Conservation (phyloP, 2,329 filamentous ascomycete species). For the Periconia sp. region DNA sequence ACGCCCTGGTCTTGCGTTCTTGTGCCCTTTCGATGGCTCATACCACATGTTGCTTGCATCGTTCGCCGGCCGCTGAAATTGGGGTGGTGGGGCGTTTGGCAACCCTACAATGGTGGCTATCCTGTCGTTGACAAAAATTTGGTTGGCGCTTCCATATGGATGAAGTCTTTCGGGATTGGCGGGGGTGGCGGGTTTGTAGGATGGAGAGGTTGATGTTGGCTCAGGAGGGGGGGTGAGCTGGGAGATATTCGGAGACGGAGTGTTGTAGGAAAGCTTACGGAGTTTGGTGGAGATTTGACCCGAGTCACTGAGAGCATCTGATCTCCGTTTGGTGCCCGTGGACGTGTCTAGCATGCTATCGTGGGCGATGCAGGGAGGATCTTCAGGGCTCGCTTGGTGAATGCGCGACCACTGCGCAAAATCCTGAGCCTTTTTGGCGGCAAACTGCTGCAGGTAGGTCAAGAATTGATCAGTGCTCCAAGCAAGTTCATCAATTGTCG, state of each 20-base stretch:
- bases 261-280: not conserved
- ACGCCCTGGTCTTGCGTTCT: too few species aligned
- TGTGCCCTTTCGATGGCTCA: too few species aligned
- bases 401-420: not conserved
- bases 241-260: not conserved
- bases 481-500: not conserved
- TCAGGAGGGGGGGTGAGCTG: conserved; percentile 7
- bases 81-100: too few species aligned
- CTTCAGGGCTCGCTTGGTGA: not conserved
- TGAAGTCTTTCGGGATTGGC: too few species aligned
- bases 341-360: not conserved
- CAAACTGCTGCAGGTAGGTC: not conserved
- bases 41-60: too few species aligned
- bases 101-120: too few species aligned
- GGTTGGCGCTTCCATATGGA: too few species aligned
- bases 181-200: too few species aligned
- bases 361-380: not conserved
- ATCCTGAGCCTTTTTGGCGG: not conserved
- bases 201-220: not conserved
- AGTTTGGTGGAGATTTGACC: not conserved
- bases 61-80: too few species aligned
- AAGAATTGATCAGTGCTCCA: not conserved
- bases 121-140: too few species aligned
- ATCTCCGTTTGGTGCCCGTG: not conserved
- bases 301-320: not conserved